Evolutionary conservation across 148 eudicot species (phyloP), one percentile per base, ranked within the genome.

Genomic region (Arbutus unedo): DNA sequence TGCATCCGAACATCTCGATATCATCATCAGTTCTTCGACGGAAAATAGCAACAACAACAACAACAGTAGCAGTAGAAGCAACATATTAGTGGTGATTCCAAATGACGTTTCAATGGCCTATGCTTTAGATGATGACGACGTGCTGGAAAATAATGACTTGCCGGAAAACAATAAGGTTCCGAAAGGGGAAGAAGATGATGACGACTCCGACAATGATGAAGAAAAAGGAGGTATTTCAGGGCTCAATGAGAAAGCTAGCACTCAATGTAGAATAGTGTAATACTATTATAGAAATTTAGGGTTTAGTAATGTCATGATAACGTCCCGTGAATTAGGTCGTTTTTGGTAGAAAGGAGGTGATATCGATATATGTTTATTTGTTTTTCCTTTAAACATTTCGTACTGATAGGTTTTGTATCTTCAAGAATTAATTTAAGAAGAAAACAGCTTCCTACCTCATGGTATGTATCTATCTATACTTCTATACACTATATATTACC

Each of bases 341-440:
- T 81, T 81, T 81, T 81, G 23, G 70, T n/a, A 73, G 73, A 70
- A 49, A 18, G 78, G 71, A 81, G 25, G 18, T 57, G 78, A 67
- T 31, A 47, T 41, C 23, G 18, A 48, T 72, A 45, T 68, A 38
- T 38, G 15, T 4, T 6, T 23, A 8, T 23, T 60, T 60, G 10
- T 44, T 72, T 23, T 7, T 72, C 23, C 23, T 72, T 72, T 44
- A 18, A 44, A 2, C 7, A 5, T 43, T 14, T 72, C 18, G 51
- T 15, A 18, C 44, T 18, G 2, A 72, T 72, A 44, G 21, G 76
- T 72, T 72, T 16, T 15, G 16, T 68, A 13, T 31, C 38, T 72
- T 64, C 10, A 8, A 23, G 41, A 23, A 21, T 64, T 21, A 64
- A 23, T 64, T 23, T 14, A 64, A 21, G 23, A 64, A 64, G 13